phyloP scores from a whole-genome alignment of 371 early-diverging fungal genomes.

The Catenaria anguillulae region DNA sequence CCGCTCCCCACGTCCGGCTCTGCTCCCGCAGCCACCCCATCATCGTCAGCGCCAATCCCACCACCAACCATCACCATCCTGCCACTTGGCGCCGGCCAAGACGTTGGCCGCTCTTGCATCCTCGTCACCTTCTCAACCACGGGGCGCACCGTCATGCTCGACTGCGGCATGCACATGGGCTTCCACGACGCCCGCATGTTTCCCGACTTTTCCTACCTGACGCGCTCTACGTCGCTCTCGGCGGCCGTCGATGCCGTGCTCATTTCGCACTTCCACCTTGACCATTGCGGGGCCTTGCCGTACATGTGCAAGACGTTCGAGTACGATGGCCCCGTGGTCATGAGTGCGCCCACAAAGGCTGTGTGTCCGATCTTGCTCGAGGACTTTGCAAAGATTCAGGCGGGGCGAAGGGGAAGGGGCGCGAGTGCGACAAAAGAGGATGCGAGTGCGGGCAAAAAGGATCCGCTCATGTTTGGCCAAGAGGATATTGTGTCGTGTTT shows the following conservation, averaged over 20 bases:
- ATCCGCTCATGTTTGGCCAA: constrained; percentile 64
- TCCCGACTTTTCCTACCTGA: constrained; percentile 94
- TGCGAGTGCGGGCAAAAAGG: too few species aligned
- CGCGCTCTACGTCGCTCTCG: constrained; percentile 28
- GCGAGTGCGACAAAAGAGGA: too few species aligned
- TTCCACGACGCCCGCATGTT: constrained; percentile 89
- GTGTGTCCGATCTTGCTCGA: constrained; percentile 83
- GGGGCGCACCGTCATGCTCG: constrained; percentile 88
- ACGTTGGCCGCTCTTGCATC: constrained; percentile 90
- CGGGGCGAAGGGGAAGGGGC: too few species aligned
- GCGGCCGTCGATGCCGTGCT: constrained; percentile 77
- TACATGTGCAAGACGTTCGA: constrained; percentile 91
- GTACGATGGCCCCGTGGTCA: constrained; percentile 88
- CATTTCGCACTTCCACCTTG: constrained; percentile 92
- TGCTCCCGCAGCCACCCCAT: too few species aligned
- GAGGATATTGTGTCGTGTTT: constrained; percentile 74
- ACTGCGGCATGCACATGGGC: constrained; percentile 99
- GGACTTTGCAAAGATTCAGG: constrained; percentile 77
- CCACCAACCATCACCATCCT: constrained; percentile 3
- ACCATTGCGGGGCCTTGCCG: constrained; percentile 94
- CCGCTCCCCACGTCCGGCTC: too few species aligned
- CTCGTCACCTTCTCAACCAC: constrained; percentile 55
- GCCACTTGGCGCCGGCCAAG: constrained; percentile 53
- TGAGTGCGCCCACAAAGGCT: constrained; percentile 93
- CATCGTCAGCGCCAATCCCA: too few species aligned